Evolutionary conservation across 1,284 basidiomycete genomes (phyloP), one percentile per base, ranked within the genome.

Genomic region (Xanthoconium separans): DNA sequence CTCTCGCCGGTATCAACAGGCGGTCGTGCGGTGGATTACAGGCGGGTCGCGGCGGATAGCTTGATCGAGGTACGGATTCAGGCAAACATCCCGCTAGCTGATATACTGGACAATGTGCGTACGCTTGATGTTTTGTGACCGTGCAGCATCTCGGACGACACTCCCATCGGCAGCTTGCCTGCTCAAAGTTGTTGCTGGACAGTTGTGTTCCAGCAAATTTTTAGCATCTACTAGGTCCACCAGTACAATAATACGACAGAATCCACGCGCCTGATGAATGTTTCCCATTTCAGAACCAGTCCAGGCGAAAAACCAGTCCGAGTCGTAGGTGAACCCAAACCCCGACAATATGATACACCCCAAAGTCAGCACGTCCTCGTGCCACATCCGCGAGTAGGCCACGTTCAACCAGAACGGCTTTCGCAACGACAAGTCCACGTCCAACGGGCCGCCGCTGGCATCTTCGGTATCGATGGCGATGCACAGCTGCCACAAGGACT

Each of bases 381-480:
- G 33, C 31, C 39, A 45, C 16, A 54, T 36, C 9, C 6, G 7
- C 12, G 52, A 54, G 31, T 55, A 46, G 15, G 30, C 54, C 5
- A 55, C 52, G 10, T 55, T 55, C n/a, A 55, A 27, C 49, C 36
- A 36, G n/a, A 52, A 51, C 18, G 20, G 49, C 9, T 24, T 30
- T 8, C 45, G 34, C 9, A 22, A 29, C n/a, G 30, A 30, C n/a
- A 47, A 6, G 29, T 47, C 48, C 7, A 50, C 48, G 33, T 34
- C 24, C 33, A 50, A 16, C n/a, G 33, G 47, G 10, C 18, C 11
- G 36, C 3, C 27, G 11, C 24, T 6, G 3, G 36, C 6, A n/a
- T 8, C 2, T 18, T n/a, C 5, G n/a, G n/a, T 34, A 29, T 55
- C 29, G 29, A 54, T 12, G 7, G 39, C 51, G 4, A 55, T 12